Evolutionary conservation across 1,284 basidiomycete species (phyloP).

Genomic region (Leccinum fallax): DNA sequence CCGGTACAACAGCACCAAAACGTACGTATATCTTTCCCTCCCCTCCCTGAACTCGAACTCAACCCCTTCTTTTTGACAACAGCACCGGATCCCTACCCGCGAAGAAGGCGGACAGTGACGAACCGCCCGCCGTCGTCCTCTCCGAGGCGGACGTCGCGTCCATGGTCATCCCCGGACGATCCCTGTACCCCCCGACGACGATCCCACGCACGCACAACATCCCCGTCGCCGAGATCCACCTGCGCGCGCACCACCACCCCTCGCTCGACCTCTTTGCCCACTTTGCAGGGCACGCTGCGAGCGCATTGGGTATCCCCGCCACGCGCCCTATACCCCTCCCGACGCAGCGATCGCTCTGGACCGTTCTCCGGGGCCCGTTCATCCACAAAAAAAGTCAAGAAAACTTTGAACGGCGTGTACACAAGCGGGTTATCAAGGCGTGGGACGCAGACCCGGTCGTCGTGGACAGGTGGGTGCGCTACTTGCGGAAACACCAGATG

Average conservation of each 20-base stretch:
- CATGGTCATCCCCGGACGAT: slow-evolving; percentile 60
- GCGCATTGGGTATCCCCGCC: slow-evolving; percentile 82
- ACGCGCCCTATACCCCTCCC: slow-evolving; percentile 74
- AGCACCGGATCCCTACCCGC: slow-evolving; percentile 8
- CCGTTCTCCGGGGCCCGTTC: slow-evolving; percentile 79
- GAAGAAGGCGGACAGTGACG: slow-evolving; percentile 3
- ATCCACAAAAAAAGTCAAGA: slow-evolving; percentile 95
- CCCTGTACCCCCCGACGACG: slow-evolving; percentile 51
- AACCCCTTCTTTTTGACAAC: neutral
- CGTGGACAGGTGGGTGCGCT: slow-evolving; percentile 82
- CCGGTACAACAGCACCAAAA: neutral
- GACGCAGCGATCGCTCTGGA: slow-evolving; percentile 81
- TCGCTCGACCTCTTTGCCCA: slow-evolving; percentile 82
- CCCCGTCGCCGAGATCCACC: slow-evolving; percentile 84
- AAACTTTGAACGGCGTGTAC: slow-evolving; percentile 88
- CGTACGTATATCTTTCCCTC: neutral
- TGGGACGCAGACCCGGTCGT: slow-evolving; percentile 86
- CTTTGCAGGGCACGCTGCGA: slow-evolving; percentile 85
- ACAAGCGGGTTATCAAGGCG: slow-evolving; percentile 87
- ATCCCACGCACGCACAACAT: slow-evolving; percentile 70
- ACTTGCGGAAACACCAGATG: slow-evolving; percentile 77
- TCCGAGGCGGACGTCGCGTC: slow-evolving; percentile 53
- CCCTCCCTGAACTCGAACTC: neutral
- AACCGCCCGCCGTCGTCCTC: slow-evolving; percentile 16
- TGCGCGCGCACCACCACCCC: slow-evolving; percentile 74